Evolutionary conservation across 2,329 filamentous ascomycete genomes (phyloP), one percentile per base, ranked within the genome.

Genomic region (Beauveria scarabaeidicola): DNA sequence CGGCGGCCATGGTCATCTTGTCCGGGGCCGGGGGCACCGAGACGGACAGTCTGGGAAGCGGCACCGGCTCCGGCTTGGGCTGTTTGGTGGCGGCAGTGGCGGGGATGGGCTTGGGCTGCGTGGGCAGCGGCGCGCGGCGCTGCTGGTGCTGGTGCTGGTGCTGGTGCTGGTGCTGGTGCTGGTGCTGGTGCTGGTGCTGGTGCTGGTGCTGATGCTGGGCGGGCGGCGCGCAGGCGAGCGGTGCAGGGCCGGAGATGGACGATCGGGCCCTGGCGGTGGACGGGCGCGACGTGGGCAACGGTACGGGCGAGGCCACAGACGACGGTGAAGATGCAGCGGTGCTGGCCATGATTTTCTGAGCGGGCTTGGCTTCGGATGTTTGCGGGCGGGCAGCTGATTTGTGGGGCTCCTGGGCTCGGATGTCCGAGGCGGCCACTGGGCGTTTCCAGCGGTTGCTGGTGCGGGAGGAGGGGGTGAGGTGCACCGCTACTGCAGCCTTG

Each of bases 1-100:
- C 73, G 58, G 77, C 75, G 9, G 78, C 74, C 76, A 81, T 79
- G 59, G 75, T 72, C 71, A 77, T 77, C 64, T 70, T 77, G 65
- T 77, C 75, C 66, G 73, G 69, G 48, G 72, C 68, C 46, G 71
- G 72, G 10, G 57, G 57, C 50, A 59, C 54, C 21, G 54, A 58
- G 62, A 69, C 69, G 63, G 66, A 71, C 61, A 70, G 69, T 60
- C 68, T 70, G 64, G 65, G 69, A 61, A 65, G 61, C 56, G 58
- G 63, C 58, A 52, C 65, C 60, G 50, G 48, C 32, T 59, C 38
- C 51, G 59, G 58, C 29, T 60, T 58, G 48, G 62, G 38, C 56
- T 64, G 64, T 65, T 66, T 67, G 64, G 66, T 59, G 65, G 69
- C 65, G 67, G 70, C 66, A 64, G 66, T 61, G 62, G 48, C 62